These are phyloP conservation scores for Tetracladium maxilliforme DNA, from an alignment of 2,329 filamentous ascomycete species.

Conservation along the genomic window DNA sequence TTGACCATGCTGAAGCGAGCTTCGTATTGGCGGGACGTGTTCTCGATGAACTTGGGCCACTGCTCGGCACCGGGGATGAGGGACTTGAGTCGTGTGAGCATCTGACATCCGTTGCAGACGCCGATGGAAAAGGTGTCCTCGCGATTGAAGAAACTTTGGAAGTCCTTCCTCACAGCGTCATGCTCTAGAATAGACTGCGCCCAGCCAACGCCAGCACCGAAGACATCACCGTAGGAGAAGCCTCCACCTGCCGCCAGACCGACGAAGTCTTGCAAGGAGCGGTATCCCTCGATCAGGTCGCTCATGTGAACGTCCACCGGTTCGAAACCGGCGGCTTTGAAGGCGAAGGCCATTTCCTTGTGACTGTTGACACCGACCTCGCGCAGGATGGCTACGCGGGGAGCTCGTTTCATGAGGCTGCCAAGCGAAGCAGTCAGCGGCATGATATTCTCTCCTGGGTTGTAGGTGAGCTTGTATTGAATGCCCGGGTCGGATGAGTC, in stretches of 20 bases:
- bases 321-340: constrained; percentile 80
- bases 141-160: constrained; percentile 73
- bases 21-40: constrained; percentile 80
- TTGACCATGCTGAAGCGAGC: constrained; percentile 76
- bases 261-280: constrained; percentile 66
- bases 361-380: constrained; percentile 94
- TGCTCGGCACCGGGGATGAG: constrained; percentile 71
- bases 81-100: constrained; percentile 69
- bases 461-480: constrained; percentile 68
- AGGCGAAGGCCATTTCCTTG: constrained; percentile 96
- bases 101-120: constrained; percentile 96
- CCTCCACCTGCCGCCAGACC: constrained; percentile 92
- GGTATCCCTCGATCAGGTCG: constrained; percentile 64
- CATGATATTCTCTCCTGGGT: constrained; percentile 62
- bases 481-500: constrained; percentile 72
- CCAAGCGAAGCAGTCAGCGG: constrained; percentile 41
- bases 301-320: constrained; percentile 95
- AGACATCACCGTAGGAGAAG: constrained; percentile 79
- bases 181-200: constrained; percentile 86
- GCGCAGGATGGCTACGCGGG: constrained; percentile 78
- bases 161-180: constrained; percentile 55
- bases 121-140: constrained; percentile 85
- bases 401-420: constrained; percentile 38
- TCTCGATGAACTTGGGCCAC: constrained; percentile 82
- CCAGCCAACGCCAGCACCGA: constrained; percentile 95